phyloP scores from a whole-genome alignment of 768 basidiomycete genomes.

The Agrocybe praecox region DNA sequence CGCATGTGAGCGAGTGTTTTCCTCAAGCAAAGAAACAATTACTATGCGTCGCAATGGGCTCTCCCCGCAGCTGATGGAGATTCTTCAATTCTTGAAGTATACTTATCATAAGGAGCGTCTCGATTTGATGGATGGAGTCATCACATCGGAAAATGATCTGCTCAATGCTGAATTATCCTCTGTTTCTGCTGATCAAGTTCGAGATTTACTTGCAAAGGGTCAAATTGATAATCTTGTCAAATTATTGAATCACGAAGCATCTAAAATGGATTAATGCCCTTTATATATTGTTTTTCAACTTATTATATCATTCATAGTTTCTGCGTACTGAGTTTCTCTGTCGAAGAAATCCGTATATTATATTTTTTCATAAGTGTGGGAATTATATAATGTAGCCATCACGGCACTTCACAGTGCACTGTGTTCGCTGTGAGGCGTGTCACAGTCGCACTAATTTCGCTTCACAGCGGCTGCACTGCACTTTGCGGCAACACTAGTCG shows the following conservation, averaged over 20 bases:
- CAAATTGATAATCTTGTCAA: not conserved
- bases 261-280: not conserved
- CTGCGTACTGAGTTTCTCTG: not conserved
- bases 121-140: slow-evolving; percentile 16
- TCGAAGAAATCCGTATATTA: no score
- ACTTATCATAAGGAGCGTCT: slow-evolving; percentile 23
- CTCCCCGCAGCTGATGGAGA: slow-evolving; percentile 23
- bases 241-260: not conserved
- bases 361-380: no score
- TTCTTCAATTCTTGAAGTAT: slow-evolving; percentile 31
- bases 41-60: slow-evolving; percentile 21
- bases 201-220: not conserved
- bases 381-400: not conserved
- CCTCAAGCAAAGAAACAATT: slow-evolving; percentile 30
- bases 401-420: not conserved
- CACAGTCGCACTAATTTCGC: no score
- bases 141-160: not conserved
- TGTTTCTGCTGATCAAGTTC: not conserved
- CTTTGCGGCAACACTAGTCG: not conserved
- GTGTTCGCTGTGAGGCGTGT: not conserved
- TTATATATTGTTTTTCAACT: not conserved
- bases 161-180: not conserved
- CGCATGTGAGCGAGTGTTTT: slow-evolving; percentile 31
- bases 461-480: not conserved
- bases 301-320: not conserved